A percentile compares a stretch with the other conserved stretches of the same genome.
These are phyloP conservation scores for Aureobasidium sp. DNA, from an alignment of 2,329 filamentous ascomycete species.

Conservation along the genomic window DNA sequence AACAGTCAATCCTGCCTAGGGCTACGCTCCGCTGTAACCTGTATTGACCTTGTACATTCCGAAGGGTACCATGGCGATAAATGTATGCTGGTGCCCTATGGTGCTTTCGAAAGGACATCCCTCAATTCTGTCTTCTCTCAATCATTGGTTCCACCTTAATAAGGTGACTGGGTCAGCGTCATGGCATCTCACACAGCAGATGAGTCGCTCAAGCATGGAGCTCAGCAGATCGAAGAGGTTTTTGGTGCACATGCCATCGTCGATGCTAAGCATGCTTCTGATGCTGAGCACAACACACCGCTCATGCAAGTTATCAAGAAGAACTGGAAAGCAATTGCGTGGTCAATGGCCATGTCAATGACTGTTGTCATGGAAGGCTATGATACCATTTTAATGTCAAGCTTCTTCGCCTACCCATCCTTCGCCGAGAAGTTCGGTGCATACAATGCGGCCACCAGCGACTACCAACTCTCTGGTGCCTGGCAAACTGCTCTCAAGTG, in stretches of 20 bases:
- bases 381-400: slow-evolving; percentile 59
- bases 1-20: not conserved
- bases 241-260: slow-evolving; percentile 8
- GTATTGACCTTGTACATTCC: not conserved
- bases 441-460: not conserved
- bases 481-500: slow-evolving; percentile 13
- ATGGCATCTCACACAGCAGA: slow-evolving; percentile 11
- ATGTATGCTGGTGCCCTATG: not conserved
- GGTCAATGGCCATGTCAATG: slow-evolving; percentile 54
- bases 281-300: slow-evolving; percentile 6
- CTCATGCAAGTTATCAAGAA: slow-evolving; percentile 11
- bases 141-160: not conserved
- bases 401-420: slow-evolving; percentile 26
- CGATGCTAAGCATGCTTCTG: slow-evolving; percentile 7
- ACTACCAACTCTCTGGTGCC: slow-evolving; percentile 2
- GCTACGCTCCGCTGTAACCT: not conserved
- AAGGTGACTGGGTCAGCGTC: not conserved
- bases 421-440: slow-evolving; percentile 8
- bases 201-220: slow-evolving; percentile 14
- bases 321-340: slow-evolving; percentile 41
- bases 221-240: slow-evolving; percentile 11
- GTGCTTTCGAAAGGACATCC: not conserved
- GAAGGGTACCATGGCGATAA: slow-evolving; percentile 1
- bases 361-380: slow-evolving; percentile 57
- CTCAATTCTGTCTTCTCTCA: not conserved